Percentiles rank a stretch among this genome's conserved stretches.
Evolutionary conservation across 73 alveolate species (phyloP).

Genomic region (Tetrahymena elliotti): DNA sequence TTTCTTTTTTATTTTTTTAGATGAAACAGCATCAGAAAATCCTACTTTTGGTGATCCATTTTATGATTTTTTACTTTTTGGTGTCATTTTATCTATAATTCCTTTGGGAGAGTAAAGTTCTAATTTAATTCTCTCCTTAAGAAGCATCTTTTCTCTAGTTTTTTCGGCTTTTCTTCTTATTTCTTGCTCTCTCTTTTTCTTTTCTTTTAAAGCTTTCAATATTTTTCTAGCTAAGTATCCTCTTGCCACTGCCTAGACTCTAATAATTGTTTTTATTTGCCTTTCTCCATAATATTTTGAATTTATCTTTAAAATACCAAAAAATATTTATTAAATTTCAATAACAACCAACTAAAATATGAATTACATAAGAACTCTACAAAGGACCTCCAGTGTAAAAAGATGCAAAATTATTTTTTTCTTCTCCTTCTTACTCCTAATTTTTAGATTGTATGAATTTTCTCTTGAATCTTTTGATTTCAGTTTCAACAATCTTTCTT

Average conservation of each 20-base stretch:
- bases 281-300: neutral
- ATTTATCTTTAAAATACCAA: too few relatives aligned
- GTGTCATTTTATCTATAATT: neutral
- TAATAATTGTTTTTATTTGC: neutral
- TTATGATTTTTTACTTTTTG: neutral
- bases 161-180: neutral
- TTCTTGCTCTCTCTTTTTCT: neutral
- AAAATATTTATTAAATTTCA: too few relatives aligned
- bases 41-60: neutral
- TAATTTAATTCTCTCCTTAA: neutral
- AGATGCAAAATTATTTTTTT: neutral
- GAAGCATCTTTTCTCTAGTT: neutral
- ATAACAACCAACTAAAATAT: too few relatives aligned
- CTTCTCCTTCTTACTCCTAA: neutral
- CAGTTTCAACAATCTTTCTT: neutral
- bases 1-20: neutral
- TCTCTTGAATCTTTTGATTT: neutral
- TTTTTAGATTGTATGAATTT: neutral
- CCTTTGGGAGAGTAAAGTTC: neutral
- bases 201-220: neutral
- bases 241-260: neutral
- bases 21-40: neutral
- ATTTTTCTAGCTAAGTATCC: neutral
- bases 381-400: neutral
- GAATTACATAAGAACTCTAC: neutral